Evolutionary conservation across 2,329 filamentous ascomycete genomes (phyloP).

Genomic region (Gnomoniopsis sp.): DNA sequence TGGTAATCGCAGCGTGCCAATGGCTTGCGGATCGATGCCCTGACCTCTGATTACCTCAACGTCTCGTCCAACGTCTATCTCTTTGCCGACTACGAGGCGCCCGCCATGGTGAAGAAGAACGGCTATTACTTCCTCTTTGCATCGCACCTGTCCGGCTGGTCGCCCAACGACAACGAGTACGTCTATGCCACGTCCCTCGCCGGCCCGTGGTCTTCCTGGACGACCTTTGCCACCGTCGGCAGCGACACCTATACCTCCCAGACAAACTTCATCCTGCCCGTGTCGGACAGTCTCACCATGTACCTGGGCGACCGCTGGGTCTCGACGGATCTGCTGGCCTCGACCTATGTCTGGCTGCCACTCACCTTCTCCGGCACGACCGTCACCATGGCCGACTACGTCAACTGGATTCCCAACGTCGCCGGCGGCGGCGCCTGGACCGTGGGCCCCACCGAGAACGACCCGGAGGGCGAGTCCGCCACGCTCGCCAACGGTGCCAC

Average conservation of each 20-base stretch:
- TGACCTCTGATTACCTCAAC: slow-evolving; percentile 55
- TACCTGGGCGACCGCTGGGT: slow-evolving; percentile 69
- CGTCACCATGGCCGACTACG: slow-evolving; percentile 47
- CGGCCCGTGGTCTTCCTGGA: slow-evolving; percentile 57
- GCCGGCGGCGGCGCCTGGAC: slow-evolving; percentile 19
- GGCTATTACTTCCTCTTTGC: slow-evolving; percentile 64
- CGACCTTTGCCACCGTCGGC: slow-evolving; percentile 53
- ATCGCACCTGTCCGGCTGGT: slow-evolving; percentile 52
- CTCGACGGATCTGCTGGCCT: slow-evolving; percentile 52
- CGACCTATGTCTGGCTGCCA: slow-evolving; percentile 66
- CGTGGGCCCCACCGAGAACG: slow-evolving; percentile 40
- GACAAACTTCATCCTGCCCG: slow-evolving; percentile 53
- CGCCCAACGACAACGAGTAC: slow-evolving; percentile 59
- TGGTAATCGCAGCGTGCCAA: slow-evolving; percentile 43
- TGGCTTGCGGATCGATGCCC: slow-evolving; percentile 50
- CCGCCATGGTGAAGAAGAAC: slow-evolving; percentile 60
- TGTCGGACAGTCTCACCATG: slow-evolving; percentile 39
- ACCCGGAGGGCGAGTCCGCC: slow-evolving; percentile 49
- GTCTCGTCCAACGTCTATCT: slow-evolving; percentile 46
- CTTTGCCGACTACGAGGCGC: slow-evolving; percentile 55
- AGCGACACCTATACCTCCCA: slow-evolving; percentile 58
- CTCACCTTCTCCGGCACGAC: slow-evolving; percentile 50
- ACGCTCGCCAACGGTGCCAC: slow-evolving; percentile 43
- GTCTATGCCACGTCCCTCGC: slow-evolving; percentile 14
- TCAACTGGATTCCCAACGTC: slow-evolving; percentile 48